phyloP scores from a whole-genome alignment of 441 rosid genomes.

The Omphalea diandra region DNA sequence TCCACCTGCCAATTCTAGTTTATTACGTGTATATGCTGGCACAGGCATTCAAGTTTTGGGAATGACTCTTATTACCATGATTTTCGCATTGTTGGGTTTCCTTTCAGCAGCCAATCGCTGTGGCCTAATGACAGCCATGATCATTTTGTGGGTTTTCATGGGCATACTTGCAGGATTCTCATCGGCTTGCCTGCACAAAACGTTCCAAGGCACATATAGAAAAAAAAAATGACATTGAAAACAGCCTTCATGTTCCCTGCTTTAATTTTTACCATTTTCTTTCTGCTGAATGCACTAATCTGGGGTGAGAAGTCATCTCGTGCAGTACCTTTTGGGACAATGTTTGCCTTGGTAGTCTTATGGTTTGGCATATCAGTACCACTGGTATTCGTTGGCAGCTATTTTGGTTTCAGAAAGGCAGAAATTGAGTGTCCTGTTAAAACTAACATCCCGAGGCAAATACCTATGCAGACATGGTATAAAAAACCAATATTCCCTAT shows the following conservation, averaged over 20 bases:
- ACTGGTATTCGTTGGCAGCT: slow-evolving; percentile 88
- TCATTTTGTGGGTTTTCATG: slow-evolving; percentile 96
- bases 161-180: slow-evolving; percentile 88
- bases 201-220: slow-evolving; percentile 93
- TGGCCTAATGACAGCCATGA: slow-evolving; percentile 98
- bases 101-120: slow-evolving; percentile 92
- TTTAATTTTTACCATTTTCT: slow-evolving; percentile 73
- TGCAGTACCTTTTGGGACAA: no score
- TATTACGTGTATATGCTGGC: slow-evolving; percentile 84
- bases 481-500: slow-evolving; percentile 82
- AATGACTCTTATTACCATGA: no score
- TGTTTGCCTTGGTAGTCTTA: slow-evolving; percentile 89
- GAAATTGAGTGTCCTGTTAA: slow-evolving; percentile 79
- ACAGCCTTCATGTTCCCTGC: slow-evolving; percentile 93
- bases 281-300: slow-evolving; percentile 78
- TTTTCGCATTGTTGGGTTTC: slow-evolving; percentile 88
- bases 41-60: slow-evolving; percentile 87
- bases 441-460: slow-evolving; percentile 81
- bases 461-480: slow-evolving; percentile 92
- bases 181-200: slow-evolving; percentile 79
- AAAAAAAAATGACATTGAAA: slow-evolving; percentile 80
- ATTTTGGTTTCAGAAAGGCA: slow-evolving; percentile 82
- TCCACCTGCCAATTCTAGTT: slow-evolving; percentile 70
- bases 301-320: slow-evolving; percentile 96
- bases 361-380: slow-evolving; percentile 96